Conservation (phyloP, 192 early-diverging fungal genomes). For the Thamnidium elegans region DNA sequence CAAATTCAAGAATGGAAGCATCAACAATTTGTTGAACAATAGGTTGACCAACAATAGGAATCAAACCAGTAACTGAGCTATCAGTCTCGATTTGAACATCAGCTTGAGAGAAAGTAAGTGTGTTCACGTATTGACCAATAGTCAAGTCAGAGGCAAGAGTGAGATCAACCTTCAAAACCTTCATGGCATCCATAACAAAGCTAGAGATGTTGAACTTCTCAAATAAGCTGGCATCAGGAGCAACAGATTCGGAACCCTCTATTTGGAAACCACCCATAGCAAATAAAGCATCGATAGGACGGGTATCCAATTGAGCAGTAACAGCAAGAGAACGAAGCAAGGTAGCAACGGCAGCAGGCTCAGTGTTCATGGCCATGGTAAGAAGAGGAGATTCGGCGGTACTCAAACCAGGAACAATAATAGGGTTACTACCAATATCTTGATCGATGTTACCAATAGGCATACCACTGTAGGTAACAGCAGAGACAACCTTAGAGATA, state of each 20-base stretch:
- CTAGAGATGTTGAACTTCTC: constrained; percentile 44
- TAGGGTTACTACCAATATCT: constrained; percentile 40
- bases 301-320: constrained; percentile 41
- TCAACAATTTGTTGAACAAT: constrained; percentile 49
- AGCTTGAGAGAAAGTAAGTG: constrained; percentile 38
- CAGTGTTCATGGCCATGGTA: constrained; percentile 48
- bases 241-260: constrained; percentile 28
- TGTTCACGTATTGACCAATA: constrained; percentile 49
- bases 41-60: constrained; percentile 48
- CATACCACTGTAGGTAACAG: constrained; percentile 42
- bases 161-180: constrained; percentile 46
- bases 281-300: constrained; percentile 46
- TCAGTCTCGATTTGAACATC: constrained; percentile 43
- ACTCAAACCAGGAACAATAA: constrained; percentile 38
- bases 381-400: constrained; percentile 34
- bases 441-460: constrained; percentile 45
- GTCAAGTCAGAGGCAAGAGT: constrained; percentile 36
- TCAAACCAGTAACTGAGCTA: constrained; percentile 41
- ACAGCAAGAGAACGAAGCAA: constrained; percentile 46
- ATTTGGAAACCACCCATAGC: constrained; percentile 41
- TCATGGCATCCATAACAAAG: constrained; percentile 46
- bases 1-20: constrained; percentile 32
- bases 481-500: constrained; percentile 46
- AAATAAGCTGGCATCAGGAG: constrained; percentile 32
- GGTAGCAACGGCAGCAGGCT: constrained; percentile 43